Conservation (phyloP, 176 grass and related monocot genomes). For the Oryza brachyantha region DNA sequence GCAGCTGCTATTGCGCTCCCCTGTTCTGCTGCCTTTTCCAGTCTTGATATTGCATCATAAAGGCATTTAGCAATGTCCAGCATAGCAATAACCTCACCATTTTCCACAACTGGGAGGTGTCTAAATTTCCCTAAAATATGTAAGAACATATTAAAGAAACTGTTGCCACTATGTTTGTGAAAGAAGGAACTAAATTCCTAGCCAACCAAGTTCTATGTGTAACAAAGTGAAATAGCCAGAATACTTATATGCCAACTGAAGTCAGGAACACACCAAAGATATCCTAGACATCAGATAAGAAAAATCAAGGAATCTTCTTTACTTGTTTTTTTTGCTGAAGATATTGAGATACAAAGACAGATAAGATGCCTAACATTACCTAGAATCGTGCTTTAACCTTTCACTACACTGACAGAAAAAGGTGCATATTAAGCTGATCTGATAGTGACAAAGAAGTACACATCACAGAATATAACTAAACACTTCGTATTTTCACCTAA, state of each 20-base stretch:
- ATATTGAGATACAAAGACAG: constrained; percentile 21
- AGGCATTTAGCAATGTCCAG: constrained; percentile 97
- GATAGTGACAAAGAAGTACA: background rate
- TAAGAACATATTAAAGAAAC: constrained; percentile 29
- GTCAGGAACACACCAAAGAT: constrained; percentile 2
- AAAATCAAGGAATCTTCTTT: constrained; percentile 5
- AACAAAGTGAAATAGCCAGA: constrained; percentile 22
- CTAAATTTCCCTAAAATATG: constrained; percentile 93
- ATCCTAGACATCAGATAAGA: constrained; percentile 4
- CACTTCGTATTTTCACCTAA: background rate
- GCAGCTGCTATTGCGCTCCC: constrained; percentile 94
- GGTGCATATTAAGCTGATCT: constrained; percentile 9
- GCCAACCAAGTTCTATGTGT: background rate
- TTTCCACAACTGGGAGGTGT: constrained; percentile 98
- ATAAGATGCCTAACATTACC: constrained; percentile 10
- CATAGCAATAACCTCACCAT: constrained; percentile 99
- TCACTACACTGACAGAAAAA: constrained; percentile 1
- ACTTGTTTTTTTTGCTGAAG: background rate
- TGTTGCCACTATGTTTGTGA: background rate
- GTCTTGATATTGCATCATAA: constrained; percentile 91
- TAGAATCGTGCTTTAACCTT: constrained; percentile 7
- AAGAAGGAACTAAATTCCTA: constrained; percentile 24
- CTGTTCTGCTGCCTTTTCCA: constrained; percentile 97
- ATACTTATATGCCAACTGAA: background rate
- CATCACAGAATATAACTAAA: background rate